Base-by-base conservation (phyloP, 768 basidiomycete genomes). In the Rubroboletus pulcherrimus region DNA sequence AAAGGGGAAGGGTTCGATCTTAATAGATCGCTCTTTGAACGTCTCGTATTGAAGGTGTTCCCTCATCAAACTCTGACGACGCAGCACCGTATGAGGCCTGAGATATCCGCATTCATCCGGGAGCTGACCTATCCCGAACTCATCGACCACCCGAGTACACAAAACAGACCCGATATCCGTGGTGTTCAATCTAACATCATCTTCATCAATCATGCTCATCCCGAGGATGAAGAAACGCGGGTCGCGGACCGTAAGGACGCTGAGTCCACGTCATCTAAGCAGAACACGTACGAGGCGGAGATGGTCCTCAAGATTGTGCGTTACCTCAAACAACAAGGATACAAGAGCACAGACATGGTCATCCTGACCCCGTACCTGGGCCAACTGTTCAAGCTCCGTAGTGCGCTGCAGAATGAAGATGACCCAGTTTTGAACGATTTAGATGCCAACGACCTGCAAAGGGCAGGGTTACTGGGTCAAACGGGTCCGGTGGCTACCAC, bases 21-120 rank as follows among this genome's bases (percentile, higher is more conserved):
- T 5, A 89, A 89, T 54, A 68, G 75, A 43, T 86, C 85, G 0
- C 73, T 89, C 4, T 89, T 89, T 58, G 87, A 89, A 59, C 82
- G 87, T 7, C 77, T 88, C 7, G 81, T 87, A 26, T 62, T 82
- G 7, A 77, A 78, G 57, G 79, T 76, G 0, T 89, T 82, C 58
- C 86, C 87, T 3, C 87, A 89, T 62, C 62, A 71, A 53, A 82
- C 78, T 0, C 75, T 89, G 15, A 60, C 64, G 0, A 65, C 76
- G 38, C 87, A 89, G 55, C 87, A 89, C 61, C 81, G 87, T 7
- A 89, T 89, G 87, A 73, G 87, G 3, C 87, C 87, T 0, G 86
- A 88, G 62, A 88, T 89, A n/a, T 85, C 87, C 9, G 64, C 76
- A 0, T 74, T 87, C 30, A 75, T 89, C 39, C 78, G 87, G 12